These are phyloP conservation scores for Xylariaceae sp. DNA, from an alignment of 2,329 filamentous ascomycete genomes.

Conservation along the genomic window DNA sequence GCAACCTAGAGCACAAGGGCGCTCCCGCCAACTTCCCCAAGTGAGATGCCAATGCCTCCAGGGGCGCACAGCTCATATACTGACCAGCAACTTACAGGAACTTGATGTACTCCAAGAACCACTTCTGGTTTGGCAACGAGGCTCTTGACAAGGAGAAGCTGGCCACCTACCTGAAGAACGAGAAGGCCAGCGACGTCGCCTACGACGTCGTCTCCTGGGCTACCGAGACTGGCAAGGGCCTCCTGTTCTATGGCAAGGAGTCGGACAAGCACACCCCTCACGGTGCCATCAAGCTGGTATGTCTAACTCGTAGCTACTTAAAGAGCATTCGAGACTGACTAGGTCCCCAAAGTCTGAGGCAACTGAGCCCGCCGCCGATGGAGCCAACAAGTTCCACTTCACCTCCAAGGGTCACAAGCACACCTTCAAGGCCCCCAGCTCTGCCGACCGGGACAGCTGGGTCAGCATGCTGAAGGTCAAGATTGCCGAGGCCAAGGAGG, in stretches of 20 bases:
- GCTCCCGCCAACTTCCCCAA: constrained; percentile 76
- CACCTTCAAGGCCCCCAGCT: constrained; percentile 73
- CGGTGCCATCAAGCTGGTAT: constrained; percentile 79
- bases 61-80: constrained; percentile 1
- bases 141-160: constrained; percentile 68
- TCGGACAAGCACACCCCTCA: constrained; percentile 73
- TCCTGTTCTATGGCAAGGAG: constrained; percentile 86
- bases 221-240: constrained; percentile 87
- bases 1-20: constrained; percentile 81
- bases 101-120: constrained; percentile 84
- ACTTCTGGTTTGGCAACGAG: constrained; percentile 79
- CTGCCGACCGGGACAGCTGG: constrained; percentile 87
- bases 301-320: constrained; percentile 24
- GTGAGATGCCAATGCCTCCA: constrained; percentile 45
- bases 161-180: constrained; percentile 70
- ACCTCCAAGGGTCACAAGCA: constrained; percentile 84
- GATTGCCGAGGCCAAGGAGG: constrained; percentile 76
- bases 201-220: constrained; percentile 85
- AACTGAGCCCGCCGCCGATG: constrained; percentile 67
- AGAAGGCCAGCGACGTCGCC: constrained; percentile 70
- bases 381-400: constrained; percentile 76
- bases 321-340: constrained; percentile 26
- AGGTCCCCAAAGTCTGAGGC: constrained; percentile 41
- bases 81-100: constrained; percentile 46
- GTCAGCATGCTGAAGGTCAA: constrained; percentile 75